Evolutionary conservation across 2,329 filamentous ascomycete genomes (phyloP), one percentile per base, ranked within the genome.

Genomic region (Trichoderma harzianum): DNA sequence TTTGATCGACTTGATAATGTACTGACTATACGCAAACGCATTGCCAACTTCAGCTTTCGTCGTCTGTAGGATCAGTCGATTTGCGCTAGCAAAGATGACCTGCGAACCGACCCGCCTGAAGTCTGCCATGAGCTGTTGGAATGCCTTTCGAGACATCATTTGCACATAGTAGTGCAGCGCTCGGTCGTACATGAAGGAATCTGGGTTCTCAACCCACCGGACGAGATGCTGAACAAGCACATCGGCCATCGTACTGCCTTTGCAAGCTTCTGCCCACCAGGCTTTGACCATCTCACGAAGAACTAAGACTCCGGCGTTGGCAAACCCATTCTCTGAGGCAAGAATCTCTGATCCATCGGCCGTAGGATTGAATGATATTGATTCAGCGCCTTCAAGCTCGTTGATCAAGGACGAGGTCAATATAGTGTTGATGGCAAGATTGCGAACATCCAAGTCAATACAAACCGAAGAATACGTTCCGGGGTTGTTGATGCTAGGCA

Each of bases 251-350:
- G 90, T 92, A 77, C 93, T 97, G 47, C 94, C 94, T 73, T 90
- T 90, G 79, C 93, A 96, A 7, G 96, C 97, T 81, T 99, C 95
- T 1, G 92, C 88, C 96, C 96, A 99, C 97, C 97, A 99, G 3
- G 93, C 89, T 80, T 98, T 97, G 76, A 99, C 96, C 95, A 99
- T 98, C 77, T 98, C 97, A 16, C 96, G 92, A 4, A 99, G 86
- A 0, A 99, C 96, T 7, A 91, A 88, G 5, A 98, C 93, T 69
- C 94, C 93, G 3, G 95, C 94, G 64, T 94, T 93, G n/a, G 95
- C 92, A 79, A 99, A 99, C 0, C 95, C 93, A 73, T 92, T 96
- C 74, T 97, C 94, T 0, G 94, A 93, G 73, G 93, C 92, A 7
- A 97, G 88, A 21, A 91, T 78, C 72, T 83, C 82, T 0, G 81